Percentiles rank a stretch among this genome's conserved stretches.
Conservation (phyloP, 441 rosid species). For the Sinapis alba region DNA sequence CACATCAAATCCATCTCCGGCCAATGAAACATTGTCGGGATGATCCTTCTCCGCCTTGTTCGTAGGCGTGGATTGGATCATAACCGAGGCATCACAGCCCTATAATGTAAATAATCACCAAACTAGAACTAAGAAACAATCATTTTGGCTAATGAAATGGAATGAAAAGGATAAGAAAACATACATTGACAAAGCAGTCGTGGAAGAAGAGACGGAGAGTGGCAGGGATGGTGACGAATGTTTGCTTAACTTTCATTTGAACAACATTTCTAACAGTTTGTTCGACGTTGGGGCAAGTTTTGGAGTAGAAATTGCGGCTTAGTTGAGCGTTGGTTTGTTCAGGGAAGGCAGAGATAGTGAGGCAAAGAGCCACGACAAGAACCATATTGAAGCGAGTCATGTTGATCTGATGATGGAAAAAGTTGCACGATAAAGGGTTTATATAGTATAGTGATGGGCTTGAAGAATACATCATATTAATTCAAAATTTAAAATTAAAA, state of each 20-base stretch:
- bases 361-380: slow-evolving; percentile 13
- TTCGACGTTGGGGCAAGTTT: slow-evolving; percentile 30
- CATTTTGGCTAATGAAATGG: neutral
- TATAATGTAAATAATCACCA: neutral
- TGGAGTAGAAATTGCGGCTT: slow-evolving; percentile 27
- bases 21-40: slow-evolving; percentile 30
- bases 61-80: slow-evolving; percentile 36
- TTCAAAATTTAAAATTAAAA: neutral
- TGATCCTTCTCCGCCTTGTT: slow-evolving; percentile 39
- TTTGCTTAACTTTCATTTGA: slow-evolving; percentile 26
- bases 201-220: slow-evolving; percentile 42
- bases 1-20: slow-evolving; percentile 39
- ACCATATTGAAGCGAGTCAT: slow-evolving; percentile 28
- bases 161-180: neutral
- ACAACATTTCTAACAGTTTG: slow-evolving; percentile 26
- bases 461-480: neutral
- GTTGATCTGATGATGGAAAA: slow-evolving; percentile 19
- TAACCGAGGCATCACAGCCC: slow-evolving; percentile 38
- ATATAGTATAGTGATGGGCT: slow-evolving; percentile 30
- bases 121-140: neutral
- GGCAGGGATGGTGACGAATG: slow-evolving; percentile 29
- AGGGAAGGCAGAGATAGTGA: slow-evolving; percentile 14
- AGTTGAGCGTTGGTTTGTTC: slow-evolving; percentile 19
- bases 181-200: slow-evolving; percentile 37
- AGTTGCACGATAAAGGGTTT: slow-evolving; percentile 23